Base-by-base conservation (phyloP, 306 rosid genomes). In the Hippophae tibetana region DNA sequence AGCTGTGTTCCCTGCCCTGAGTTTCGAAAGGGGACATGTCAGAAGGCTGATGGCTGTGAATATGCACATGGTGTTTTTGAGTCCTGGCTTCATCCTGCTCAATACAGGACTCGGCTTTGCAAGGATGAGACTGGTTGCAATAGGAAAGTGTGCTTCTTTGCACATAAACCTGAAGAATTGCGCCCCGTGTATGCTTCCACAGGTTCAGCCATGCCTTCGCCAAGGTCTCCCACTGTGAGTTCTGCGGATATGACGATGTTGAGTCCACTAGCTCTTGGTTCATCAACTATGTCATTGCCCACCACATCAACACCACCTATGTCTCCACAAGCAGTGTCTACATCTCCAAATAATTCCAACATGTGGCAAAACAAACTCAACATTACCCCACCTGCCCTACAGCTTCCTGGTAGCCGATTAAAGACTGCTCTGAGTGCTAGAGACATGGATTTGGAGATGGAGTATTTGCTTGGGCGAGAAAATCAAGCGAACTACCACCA, bases 31-130 rank as follows among this genome's bases (percentile, higher is more conserved):
- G 97, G 97, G 43, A 14, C 94, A 3, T 93, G 99, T 76, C 86
- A 73, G 56, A 93, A 93, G 75, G 95, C 78, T 1, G 99, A 93
- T 72, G 69, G 87, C 40, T 93, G 99, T 25, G 99, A 93, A 67
- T 93, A 93, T 53, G 97, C 99, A 6, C 99, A 93, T 52, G 99
- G 99, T 52, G 99, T 93, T 51, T 93, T 93, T 0, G 99, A 93
- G 82, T 93, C 99, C 6, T 93, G 99, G 99, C 95, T 93, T 23
- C 99, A 93, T 61, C 99, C 99, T 61, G 97, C 99, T 5, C 99
- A 93, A 48, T 93, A 93, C 73, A 67, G 99, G 61, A 93, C 99
- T 14, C 77, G 99, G 72, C 94, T 93, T 57, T 93, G 99, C 80
- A 93, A 93, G 78, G 99, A 93, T 13, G 99, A 93, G 82, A 88